phyloP scores from a whole-genome alignment of 257 asterid genomes.

The Solanum corneliomulleri region DNA sequence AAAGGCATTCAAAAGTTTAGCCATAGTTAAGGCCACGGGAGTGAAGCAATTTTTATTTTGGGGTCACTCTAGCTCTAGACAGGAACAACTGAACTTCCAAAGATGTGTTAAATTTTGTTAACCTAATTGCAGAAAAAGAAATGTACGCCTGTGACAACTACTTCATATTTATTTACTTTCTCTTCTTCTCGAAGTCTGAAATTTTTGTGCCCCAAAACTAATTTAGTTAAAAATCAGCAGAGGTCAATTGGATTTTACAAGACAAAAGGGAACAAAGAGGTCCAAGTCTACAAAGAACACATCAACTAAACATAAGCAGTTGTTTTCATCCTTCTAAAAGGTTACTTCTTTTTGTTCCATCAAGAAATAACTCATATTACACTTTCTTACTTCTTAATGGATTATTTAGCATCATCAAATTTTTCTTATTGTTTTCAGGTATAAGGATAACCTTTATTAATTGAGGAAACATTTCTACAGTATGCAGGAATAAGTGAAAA shows the following conservation, averaged over 20 bases:
- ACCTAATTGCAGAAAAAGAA: background rate
- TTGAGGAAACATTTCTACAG: background rate
- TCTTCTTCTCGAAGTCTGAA: background rate
- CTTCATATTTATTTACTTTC: background rate
- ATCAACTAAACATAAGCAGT: background rate
- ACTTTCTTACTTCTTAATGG: background rate
- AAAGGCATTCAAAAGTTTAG: conserved; percentile 1
- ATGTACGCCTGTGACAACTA: background rate
- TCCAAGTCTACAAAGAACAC: background rate
- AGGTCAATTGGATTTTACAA: background rate
- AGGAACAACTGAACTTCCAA: background rate
- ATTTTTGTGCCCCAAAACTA: background rate
- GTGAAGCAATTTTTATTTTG: background rate
- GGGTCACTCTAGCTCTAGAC: background rate
- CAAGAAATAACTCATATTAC: background rate
- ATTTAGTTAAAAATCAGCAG: background rate
- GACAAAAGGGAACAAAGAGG: background rate
- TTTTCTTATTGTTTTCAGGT: background rate
- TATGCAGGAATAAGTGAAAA: background rate
- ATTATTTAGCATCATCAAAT: background rate
- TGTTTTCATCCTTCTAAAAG: background rate
- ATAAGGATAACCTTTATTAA: background rate
- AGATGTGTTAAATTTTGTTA: background rate
- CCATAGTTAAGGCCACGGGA: background rate
- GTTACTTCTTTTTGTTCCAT: background rate